Base-by-base conservation (phyloP, 345 rosid genomes). In the Trapa bicornis region DNA sequence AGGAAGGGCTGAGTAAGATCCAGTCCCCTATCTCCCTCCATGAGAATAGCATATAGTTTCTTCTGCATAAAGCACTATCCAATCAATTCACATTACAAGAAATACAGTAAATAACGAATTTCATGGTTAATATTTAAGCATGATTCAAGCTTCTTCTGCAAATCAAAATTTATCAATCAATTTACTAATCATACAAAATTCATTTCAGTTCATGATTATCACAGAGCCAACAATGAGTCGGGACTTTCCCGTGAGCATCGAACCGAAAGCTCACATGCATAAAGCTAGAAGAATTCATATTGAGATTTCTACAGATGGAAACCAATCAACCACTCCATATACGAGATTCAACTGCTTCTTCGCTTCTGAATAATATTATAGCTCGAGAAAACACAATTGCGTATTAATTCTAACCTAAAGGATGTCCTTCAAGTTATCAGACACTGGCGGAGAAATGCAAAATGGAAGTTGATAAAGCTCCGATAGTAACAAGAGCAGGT, bases 1-100 rank as follows among this genome's bases (percentile, higher is more conserved):
- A 86, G 72, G 36, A 93, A 78, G 3, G 98, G 98, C 43, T 72
- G 89, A 75, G 84, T 76, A 73, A 89, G 85, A 75, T 93, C 84
- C 48, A 93, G 70, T 66, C 84, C 85, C 79, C 83, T 86, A 64
- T 88, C 86, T 78, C 84, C 96, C 96, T 88, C 90, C 42, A 58
- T 58, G 71, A 72, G 71, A 67, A 65, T 72, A 77, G 75, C 50
- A 39, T 39, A 5, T 4, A 10, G n/a, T 0, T 3, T 3, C 45
- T 16, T 22, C 65, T 42, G 36, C 67, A 29, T 6, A 22, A 42
- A 65, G 7, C 47, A 37, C 22, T 37, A 3, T 16, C 32, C 3
- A 8, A 41, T 7, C 36, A 41, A 42, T 22, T 64, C 47, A 43
- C 3, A 16, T 37, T 64, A 22, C 47, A 11, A 17, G 66, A 64